A percentile compares a stretch with the other conserved stretches of the same genome.
Conservation (phyloP, 2,329 filamentous ascomycete genomes). For the Aspergillus intermedius region DNA sequence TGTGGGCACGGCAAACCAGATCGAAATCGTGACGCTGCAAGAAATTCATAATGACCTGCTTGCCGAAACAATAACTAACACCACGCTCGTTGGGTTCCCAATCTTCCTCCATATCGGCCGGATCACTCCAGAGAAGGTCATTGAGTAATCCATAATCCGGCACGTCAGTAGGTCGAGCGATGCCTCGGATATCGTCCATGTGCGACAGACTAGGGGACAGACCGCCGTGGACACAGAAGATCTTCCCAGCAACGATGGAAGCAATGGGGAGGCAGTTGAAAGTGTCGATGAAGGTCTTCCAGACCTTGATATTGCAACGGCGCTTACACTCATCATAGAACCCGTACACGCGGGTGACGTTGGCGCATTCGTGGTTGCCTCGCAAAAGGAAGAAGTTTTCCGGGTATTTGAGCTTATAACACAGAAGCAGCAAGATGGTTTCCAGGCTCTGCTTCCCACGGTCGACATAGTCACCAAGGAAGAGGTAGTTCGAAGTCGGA, state of each 20-base stretch:
- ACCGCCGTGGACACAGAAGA: conserved; percentile 94
- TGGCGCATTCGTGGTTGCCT: conserved; percentile 95
- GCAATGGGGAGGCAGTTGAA: conserved; percentile 96
- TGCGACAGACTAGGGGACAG: conserved; percentile 85
- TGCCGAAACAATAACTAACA: conserved; percentile 97
- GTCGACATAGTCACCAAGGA: conserved; percentile 94
- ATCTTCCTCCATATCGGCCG: conserved; percentile 94
- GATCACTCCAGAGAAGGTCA: conserved; percentile 94
- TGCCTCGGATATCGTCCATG: conserved; percentile 98
- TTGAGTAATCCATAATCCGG: conserved; percentile 94
- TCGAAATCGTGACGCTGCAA: conserved; percentile 93
- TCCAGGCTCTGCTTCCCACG: conserved; percentile 93
- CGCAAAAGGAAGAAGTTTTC: conserved; percentile 95
- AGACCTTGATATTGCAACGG: conserved; percentile 91
- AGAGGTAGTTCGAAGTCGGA: conserved; percentile 84
- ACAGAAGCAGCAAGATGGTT: conserved; percentile 84
- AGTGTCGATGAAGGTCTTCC: conserved; percentile 96
- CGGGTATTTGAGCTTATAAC: conserved; percentile 95
- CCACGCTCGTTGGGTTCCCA: conserved; percentile 97
- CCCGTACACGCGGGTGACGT: conserved; percentile 89
- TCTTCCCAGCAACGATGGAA: conserved; percentile 93
- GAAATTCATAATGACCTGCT: conserved; percentile 96
- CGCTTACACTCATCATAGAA: conserved; percentile 99
- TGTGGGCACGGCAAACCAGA: conserved; percentile 91
- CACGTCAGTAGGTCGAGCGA: conserved; percentile 91